Conservation (phyloP, 2,329 filamentous ascomycete species). For the Monosporascus sp. region DNA sequence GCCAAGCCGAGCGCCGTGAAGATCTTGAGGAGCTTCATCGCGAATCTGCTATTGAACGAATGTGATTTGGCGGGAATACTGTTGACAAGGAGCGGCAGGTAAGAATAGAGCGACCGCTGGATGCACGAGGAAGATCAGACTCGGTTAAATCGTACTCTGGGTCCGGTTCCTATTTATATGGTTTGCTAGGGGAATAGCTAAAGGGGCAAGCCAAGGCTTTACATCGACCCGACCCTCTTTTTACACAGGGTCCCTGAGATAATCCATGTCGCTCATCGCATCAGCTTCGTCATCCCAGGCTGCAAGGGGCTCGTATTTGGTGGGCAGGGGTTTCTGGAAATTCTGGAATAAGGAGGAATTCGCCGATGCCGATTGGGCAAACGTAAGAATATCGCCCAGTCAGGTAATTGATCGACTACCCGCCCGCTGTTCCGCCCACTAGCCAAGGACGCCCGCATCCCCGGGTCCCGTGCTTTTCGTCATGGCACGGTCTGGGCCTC, state of each 20-base stretch:
- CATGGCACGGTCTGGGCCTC: not conserved
- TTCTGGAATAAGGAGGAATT: not conserved
- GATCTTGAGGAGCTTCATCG: conserved; percentile 13
- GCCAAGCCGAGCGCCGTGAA: conserved; percentile 11
- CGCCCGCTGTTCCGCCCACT: not conserved
- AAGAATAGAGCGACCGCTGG: not conserved
- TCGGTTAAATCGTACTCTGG: not conserved
- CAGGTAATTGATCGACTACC: not conserved
- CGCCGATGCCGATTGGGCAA: not conserved
- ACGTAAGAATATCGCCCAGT: not conserved
- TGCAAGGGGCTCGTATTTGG: not conserved
- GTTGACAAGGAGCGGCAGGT: not conserved
- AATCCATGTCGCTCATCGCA: not conserved
- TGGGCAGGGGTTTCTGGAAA: not conserved
- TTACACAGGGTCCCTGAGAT: not conserved
- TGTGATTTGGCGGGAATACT: too few species aligned
- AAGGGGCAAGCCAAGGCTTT: not conserved
- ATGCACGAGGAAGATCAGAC: not conserved
- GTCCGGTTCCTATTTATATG: too few species aligned
- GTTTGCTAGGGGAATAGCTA: not conserved
- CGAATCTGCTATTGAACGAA: not conserved
- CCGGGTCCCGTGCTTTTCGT: not conserved
- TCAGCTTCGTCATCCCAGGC: not conserved
- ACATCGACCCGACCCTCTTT: not conserved
- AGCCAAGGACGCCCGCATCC: not conserved